These are phyloP conservation scores for Spathaspora sp. DNA, from an alignment of 805 yeast species.

Conservation along the genomic window DNA sequence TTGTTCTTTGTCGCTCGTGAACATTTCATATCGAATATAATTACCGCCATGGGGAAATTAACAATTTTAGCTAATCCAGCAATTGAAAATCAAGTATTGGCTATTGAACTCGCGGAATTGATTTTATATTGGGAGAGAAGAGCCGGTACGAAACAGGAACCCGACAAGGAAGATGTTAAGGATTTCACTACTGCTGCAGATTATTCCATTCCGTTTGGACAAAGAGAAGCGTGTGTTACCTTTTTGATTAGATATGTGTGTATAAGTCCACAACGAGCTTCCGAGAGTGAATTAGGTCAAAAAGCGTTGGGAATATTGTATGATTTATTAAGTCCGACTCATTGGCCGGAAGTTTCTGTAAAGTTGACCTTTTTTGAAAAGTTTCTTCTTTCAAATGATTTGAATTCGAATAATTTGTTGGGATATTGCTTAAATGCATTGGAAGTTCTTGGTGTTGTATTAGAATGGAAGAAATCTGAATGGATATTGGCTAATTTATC, in stretches of 20 bases:
- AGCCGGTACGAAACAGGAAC: slow-evolving; percentile 5
- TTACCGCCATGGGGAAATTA: slow-evolving; percentile 88
- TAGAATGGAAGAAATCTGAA: slow-evolving; percentile 68
- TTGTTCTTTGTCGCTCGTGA: slow-evolving; percentile 83
- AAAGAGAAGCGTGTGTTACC: slow-evolving; percentile 86
- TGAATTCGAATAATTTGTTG: slow-evolving; percentile 61
- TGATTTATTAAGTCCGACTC: slow-evolving; percentile 63
- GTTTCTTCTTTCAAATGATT: slow-evolving; percentile 74
- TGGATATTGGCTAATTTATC: slow-evolving; percentile 78
- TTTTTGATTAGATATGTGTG: slow-evolving; percentile 86
- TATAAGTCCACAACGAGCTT: slow-evolving; percentile 76
- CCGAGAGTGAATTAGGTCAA: slow-evolving; percentile 78
- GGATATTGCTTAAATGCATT: slow-evolving; percentile 87
- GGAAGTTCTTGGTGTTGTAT: slow-evolving; percentile 79
- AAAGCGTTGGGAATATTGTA: slow-evolving; percentile 77
- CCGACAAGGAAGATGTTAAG: slow-evolving; percentile 7
- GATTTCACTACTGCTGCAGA: slow-evolving; percentile 46
- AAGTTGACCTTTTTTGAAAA: slow-evolving; percentile 85
- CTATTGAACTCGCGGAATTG: slow-evolving; percentile 85
- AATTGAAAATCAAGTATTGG: slow-evolving; percentile 76
- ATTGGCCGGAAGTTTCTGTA: slow-evolving; percentile 89
- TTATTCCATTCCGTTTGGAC: slow-evolving; percentile 67
- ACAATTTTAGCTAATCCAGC: slow-evolving; percentile 76
- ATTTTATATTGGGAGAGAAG: slow-evolving; percentile 81
- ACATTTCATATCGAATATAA: slow-evolving; percentile 82